Conservation (phyloP, 2,329 filamentous ascomycete species). For the Epichloe hybrida region DNA sequence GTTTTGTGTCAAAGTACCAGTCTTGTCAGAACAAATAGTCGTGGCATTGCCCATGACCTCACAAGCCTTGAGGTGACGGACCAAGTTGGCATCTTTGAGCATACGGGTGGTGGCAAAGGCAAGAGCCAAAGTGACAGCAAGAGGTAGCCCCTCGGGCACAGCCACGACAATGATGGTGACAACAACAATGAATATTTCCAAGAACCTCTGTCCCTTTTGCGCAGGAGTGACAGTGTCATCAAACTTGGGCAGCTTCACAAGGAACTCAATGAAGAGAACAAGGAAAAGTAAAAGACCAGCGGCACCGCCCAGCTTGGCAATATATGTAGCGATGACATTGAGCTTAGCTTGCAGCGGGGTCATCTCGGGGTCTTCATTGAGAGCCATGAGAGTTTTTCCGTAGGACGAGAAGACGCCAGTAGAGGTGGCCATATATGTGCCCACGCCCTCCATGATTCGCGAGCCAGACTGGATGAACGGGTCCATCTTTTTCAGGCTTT, state of each 20-base stretch:
- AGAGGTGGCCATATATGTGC: constrained; percentile 60
- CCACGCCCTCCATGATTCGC: constrained; percentile 64
- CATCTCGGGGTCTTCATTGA: constrained; percentile 61
- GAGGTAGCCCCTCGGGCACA: constrained; percentile 62
- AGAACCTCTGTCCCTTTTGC: constrained; percentile 64
- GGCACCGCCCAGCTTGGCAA: constrained; percentile 62
- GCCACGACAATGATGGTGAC: constrained; percentile 71
- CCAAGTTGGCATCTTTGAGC: constrained; percentile 65
- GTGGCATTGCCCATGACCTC: constrained; percentile 74
- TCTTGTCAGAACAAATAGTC: constrained; percentile 56
- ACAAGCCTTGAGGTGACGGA: constrained; percentile 62
- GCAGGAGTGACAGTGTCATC: constrained; percentile 40
- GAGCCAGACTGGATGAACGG: constrained; percentile 77
- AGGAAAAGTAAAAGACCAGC: constrained; percentile 72
- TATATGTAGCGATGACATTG: constrained; percentile 62
- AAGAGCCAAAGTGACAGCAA: constrained; percentile 64
- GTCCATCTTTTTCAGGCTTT: constrained; percentile 58
- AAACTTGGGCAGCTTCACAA: constrained; percentile 48
- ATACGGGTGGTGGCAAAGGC: constrained; percentile 67
- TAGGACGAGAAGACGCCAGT: constrained; percentile 62
- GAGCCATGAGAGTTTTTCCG: constrained; percentile 60
- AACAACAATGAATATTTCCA: constrained; percentile 65
- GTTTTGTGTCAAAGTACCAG: constrained; percentile 53
- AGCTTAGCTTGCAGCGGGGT: constrained; percentile 67
- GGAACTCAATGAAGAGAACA: constrained; percentile 74